A percentile compares a stretch with the other conserved stretches of the same genome.
Evolutionary conservation across 805 yeast genomes (phyloP).

Genomic region (Ascoidea asiatica): DNA sequence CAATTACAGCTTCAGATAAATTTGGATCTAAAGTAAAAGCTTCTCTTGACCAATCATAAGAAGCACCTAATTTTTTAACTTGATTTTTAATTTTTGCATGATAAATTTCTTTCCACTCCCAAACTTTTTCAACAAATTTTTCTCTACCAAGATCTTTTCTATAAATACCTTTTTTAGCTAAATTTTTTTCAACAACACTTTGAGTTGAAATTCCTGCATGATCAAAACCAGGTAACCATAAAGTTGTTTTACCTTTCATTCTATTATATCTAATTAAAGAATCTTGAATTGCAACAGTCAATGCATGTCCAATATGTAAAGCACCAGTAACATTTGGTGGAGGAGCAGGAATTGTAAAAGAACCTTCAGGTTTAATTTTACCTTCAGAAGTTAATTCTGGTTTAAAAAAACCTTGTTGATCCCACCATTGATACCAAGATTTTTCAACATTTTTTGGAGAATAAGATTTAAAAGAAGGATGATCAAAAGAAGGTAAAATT

Average conservation of each 20-base stretch:
- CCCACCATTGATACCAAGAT: conserved; percentile 99
- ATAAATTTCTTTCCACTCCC: conserved; percentile 98
- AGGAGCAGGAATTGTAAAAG: conserved; percentile 91
- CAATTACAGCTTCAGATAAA: conserved; percentile 67
- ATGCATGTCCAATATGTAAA: conserved; percentile 94
- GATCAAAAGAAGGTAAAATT: conserved; percentile 71
- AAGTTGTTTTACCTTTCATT: conserved; percentile 91
- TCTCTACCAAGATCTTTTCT: conserved; percentile 96
- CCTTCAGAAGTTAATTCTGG: conserved; percentile 77
- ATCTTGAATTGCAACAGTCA: conserved; percentile 92
- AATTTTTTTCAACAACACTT: conserved; percentile 91
- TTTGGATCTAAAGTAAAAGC: conserved; percentile 83
- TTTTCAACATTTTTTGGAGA: conserved; percentile 88
- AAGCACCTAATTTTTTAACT: conserved; percentile 81
- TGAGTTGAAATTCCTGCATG: conserved; percentile 99
- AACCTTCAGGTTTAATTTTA: conserved; percentile 64
- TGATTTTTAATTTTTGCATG: conserved; percentile 77
- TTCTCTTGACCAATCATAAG: conserved; percentile 93
- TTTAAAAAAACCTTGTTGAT: conserved; percentile 69
- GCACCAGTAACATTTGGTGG: conserved; percentile 99
- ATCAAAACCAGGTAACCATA: conserved; percentile 93
- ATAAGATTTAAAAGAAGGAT: conserved; percentile 88
- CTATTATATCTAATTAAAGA: conserved; percentile 85
- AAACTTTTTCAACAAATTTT: conserved; percentile 71
- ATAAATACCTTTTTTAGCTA: conserved; percentile 78